phyloP scores from a whole-genome alignment of 176 grass and related monocot species.

The Ananas comosus region DNA sequence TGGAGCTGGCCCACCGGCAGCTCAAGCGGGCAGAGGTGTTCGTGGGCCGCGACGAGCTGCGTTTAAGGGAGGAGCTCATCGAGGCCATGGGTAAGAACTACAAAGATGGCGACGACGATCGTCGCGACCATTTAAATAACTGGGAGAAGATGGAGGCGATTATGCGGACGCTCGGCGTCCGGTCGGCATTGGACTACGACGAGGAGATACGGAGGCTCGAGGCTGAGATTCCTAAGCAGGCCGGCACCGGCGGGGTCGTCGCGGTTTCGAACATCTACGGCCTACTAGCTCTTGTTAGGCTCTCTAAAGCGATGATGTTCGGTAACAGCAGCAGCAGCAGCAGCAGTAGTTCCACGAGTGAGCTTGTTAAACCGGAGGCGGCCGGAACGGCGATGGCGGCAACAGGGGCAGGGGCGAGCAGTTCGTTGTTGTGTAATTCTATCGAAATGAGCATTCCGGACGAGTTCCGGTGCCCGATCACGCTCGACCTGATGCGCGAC shows the following conservation, averaged over 20 bases:
- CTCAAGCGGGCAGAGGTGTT: not conserved
- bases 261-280: conserved; percentile 1
- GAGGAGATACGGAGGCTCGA: conserved; percentile 4
- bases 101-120: not conserved
- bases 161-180: not conserved
- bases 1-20: conserved; percentile 5
- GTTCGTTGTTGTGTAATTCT: not conserved
- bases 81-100: not conserved
- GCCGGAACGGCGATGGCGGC: no score
- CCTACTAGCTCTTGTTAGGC: not conserved
- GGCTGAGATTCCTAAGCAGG: conserved; percentile 7
- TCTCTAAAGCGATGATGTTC: not conserved
- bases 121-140: no score
- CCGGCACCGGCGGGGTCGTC: not conserved
- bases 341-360: not conserved
- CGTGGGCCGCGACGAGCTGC: not conserved
- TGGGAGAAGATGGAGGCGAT: not conserved
- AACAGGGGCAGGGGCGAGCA: no score
- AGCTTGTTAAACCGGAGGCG: not conserved
- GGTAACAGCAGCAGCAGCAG: not conserved
- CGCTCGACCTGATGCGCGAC: conserved; percentile 23
- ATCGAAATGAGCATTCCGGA: not conserved
- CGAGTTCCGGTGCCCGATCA: conserved; percentile 22
- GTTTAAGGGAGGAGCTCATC: conserved; percentile 2
- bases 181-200: not conserved